Evolutionary conservation across 441 rosid genomes (phyloP), one percentile per base, ranked within the genome.

Genomic region (Eruca vesicaria): DNA sequence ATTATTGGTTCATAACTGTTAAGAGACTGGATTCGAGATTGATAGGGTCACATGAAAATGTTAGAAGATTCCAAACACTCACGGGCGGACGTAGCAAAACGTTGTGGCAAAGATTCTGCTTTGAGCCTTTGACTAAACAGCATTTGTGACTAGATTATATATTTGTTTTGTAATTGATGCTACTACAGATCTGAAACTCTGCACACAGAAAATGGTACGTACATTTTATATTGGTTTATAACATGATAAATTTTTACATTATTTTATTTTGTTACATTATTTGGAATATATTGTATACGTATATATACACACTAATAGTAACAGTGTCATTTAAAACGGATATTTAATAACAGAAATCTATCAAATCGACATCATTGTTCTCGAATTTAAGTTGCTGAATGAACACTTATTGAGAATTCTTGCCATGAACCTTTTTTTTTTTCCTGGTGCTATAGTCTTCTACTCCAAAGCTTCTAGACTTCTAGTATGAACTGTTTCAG

Each of bases 1-100:
- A 38, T 19, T 15, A 69, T 41, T 45, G 53, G 32, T 63, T 23
- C 15, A 18, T 11, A 53, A 53, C 18, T 50, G 10, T 50, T 53
- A 58, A 58, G 33, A 26, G 36, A 58, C 19, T 28, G 36, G 63
- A 55, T 15, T 35, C 26, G 9, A 12, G 43, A 53, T 15, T 52
- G 23, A 61, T 71, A 33, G 56, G 68, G 63, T 66, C 72, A 66
- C 72, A 66, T 74, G 71, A 66, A 48, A 66, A 74, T 66, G 66
- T 41, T 43, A 58, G 36, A 65, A 57, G 65, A 73, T 73, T 57
- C 71, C 35, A 14, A 73, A 43, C 18, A 57, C 28, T 74, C 71
- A 58, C 72, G 72, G 66, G 78, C 52, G 19, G 11, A 74, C 19
- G 52, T 28, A 73, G 58, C 70, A 36, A 28, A 53, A 73, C 57